Evolutionary conservation across 306 rosid species (phyloP), one percentile per base, ranked within the genome.

Genomic region (Begonia masoniana): DNA sequence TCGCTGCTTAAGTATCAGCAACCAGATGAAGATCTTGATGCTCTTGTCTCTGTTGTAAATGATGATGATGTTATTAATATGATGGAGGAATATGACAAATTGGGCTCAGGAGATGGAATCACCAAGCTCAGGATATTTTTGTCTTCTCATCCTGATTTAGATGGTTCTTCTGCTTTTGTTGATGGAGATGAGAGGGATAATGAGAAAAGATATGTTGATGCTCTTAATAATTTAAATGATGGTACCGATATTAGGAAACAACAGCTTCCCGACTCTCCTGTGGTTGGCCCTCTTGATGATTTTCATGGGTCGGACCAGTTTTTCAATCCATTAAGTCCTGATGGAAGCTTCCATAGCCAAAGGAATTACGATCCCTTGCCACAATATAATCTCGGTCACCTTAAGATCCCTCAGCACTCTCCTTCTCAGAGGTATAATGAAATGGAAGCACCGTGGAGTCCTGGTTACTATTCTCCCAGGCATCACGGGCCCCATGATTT

Each of bases 1-100:
- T 76, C 57, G 35, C 62, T 71, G 52, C 78, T 87, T 57, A 87
- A 83, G 65, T 87, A 87, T 76, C 96, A 87, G 80, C 89, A 83
- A 65, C 96, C 96, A 0, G 96, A 94, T 36, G 96, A 87, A 71
- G 96, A 87, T 74, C 91, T 87, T 52, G 96, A 87, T 81, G 91
- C 96, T 21, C 74, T 87, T 54, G 94, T 87, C 64, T 78, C 96
- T 6, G 94, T 87, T 52, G 76, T 94, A 31, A 76, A 73, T 58
- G 96, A 87, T 54, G 96, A 87, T 74, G 96, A 87, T 70, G 67
- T 87, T 53, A 77, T 76, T 66, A 87, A 87, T 63, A 87, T 87
- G 96, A 78, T 87, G 84, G 96, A 87, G 58, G 96, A 87, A 71
- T 87, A 82, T 55, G 73, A 41, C 62, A 74, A 72, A 41, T 59